Evolutionary conservation across 2,329 filamentous ascomycete genomes (phyloP), one percentile per base, ranked within the genome.

Genomic region (Hypoxylon sp.): DNA sequence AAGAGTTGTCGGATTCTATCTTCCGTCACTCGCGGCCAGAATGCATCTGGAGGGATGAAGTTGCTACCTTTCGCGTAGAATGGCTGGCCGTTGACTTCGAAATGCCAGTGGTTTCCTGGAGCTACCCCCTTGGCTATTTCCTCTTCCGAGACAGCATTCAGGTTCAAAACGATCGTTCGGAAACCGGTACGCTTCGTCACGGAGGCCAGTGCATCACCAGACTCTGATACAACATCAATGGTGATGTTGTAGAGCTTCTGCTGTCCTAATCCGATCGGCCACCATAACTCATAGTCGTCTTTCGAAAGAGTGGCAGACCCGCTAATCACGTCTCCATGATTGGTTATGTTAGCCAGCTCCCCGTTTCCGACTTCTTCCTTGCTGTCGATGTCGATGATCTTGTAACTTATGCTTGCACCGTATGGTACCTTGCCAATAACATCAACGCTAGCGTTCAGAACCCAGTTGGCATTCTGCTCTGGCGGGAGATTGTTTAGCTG

Each of bases 1-100:
- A 86, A 82, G 0, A 85, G 68, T 26, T 75, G 71, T 4, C 69
- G 65, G 59, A 87, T 82, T 31, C 75, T 76, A 0, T 70, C 68
- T 16, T 72, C 65, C 0, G 80, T 84, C 4, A 86, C 82, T 31
- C 81, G 73, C 1, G 83, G 77, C 81, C 82, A 86, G 64, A 87
- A 86, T 2, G 77, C 75, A 63, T 86, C 82, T 0, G 81, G 81
- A 0, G 83, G 82, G 38, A 86, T 83, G 56, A 86, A 79, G 57
- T 86, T 86, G 12, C 79, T 83, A 3, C 82, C 83, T 62, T 86
- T 86, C 2, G 81, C 82, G 59, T 84, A 87, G 58, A 87, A 83
- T 8, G 82, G 78, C 37, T 81, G 76, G 0, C 83, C 83, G 51
- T 87, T 87, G 51, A 87, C 75, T 63, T 87, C 82, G 56, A 87